Conservation (phyloP, 2,329 filamentous ascomycete genomes). For the Zasmidium citrigriseum region DNA sequence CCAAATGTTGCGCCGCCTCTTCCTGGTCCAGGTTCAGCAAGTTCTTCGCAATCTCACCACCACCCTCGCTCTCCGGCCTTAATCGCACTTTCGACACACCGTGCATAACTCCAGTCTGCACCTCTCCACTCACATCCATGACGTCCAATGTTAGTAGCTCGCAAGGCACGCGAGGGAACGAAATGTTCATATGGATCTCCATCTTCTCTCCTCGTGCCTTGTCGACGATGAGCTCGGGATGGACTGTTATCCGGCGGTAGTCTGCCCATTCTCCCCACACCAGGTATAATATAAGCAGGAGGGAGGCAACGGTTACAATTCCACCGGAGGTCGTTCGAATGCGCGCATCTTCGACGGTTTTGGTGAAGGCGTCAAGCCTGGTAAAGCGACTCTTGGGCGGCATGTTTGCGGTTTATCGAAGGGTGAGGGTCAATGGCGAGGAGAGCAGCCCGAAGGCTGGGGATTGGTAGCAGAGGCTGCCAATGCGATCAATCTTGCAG, state of each 20-base stretch:
- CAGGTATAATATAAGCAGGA: conserved; percentile 85
- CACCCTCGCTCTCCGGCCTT: conserved; percentile 69
- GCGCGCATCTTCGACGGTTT: conserved; percentile 89
- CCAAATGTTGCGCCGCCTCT: conserved; percentile 71
- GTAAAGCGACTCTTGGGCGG: conserved; percentile 90
- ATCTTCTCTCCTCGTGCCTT: conserved; percentile 97
- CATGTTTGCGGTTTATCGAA: conserved; percentile 61
- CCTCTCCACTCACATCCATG: conserved; percentile 97
- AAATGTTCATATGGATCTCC: conserved; percentile 98
- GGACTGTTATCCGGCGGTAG: conserved; percentile 81
- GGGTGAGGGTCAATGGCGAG: conserved; percentile 2
- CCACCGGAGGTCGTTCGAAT: conserved; percentile 94
- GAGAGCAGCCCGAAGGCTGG: conserved; percentile 22
- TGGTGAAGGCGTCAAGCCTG: conserved; percentile 96
- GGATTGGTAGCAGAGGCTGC: not conserved
- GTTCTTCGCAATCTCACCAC: conserved; percentile 70
- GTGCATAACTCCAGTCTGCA: conserved; percentile 91
- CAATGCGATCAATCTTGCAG: not conserved
- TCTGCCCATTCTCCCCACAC: conserved; percentile 95
- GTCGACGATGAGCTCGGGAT: conserved; percentile 92
- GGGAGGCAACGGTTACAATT: conserved; percentile 87
- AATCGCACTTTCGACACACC: conserved; percentile 91
- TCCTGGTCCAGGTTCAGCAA: conserved; percentile 69
- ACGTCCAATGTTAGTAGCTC: conserved; percentile 95
- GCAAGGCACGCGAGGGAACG: conserved; percentile 90